Base-by-base conservation (phyloP, 805 yeast genomes). In the Cyberlindnera mississippiensis region DNA sequence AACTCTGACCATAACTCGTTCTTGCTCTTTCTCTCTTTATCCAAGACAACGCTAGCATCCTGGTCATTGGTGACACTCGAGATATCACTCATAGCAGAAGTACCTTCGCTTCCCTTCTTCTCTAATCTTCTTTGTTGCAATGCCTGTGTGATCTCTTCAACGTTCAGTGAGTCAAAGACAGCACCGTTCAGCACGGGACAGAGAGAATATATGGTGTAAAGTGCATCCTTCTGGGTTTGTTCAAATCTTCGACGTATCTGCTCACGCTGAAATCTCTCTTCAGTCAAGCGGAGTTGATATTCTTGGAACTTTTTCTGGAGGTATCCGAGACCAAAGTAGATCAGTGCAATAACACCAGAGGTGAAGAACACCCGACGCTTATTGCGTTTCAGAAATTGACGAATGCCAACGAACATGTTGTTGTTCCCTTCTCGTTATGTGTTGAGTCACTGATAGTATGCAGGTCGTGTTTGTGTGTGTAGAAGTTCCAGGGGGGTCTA, bases 141-240 rank as follows among this genome's bases (percentile, higher is more conserved):
- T 33, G 83, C 82, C 44, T 72, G 72, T 1, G 95, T 85, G 48
- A 84, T 80, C 37, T 72, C 67, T 54, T 88, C 96, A 17, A 85
- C 90, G 6, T 85, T 82, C 46, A 82, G 68, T 41, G 68, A 68
- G 16, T 73, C 76, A 44, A 80, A 62, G 7, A 87, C 73, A 13
- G 85, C 87, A 24, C 73, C 73, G 6, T 81, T 72, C 33, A 90
- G 67, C 4, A 87, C 86, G 2, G 96, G 95, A 37, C 86, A 68
- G 47, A 91, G 71, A 4, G 95, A 90, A 58, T 85, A 70, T 39
- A 90, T 78, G 0, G 97, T 91, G 66, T 79, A 80, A 39, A 84
- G 72, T 35, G 96, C 86, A 62, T 91, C 98, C 52, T 82, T 81
- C 57, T 90, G 97, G 10, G 96, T 91, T 67, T 89, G 96, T 38